phyloP scores from a whole-genome alignment of 306 rosid species.

The Astragalus membranaceus region DNA sequence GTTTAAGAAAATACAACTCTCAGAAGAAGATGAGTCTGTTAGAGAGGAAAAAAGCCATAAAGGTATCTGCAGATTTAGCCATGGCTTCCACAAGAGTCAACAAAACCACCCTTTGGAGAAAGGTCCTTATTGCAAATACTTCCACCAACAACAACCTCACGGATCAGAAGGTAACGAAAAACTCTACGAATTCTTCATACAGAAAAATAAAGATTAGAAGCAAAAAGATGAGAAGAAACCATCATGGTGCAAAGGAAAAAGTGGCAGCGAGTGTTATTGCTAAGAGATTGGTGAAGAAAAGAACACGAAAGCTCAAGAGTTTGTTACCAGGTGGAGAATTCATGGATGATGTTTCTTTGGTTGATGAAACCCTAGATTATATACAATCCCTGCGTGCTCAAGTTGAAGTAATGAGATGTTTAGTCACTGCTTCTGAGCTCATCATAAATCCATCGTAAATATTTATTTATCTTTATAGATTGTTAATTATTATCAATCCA shows the following conservation, averaged over 20 bases:
- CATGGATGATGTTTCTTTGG: slow-evolving; percentile 54
- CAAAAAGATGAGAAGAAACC: slow-evolving; percentile 38
- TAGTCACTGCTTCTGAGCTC: slow-evolving; percentile 38
- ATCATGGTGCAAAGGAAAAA: slow-evolving; percentile 5
- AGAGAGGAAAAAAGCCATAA: slow-evolving; percentile 70
- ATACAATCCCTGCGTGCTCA: slow-evolving; percentile 57
- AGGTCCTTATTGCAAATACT: slow-evolving; percentile 43
- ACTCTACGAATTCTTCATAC: background rate
- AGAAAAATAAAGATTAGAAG: slow-evolving; percentile 27
- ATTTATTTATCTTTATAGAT: background rate
- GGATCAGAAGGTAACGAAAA: background rate
- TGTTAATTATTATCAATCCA: background rate
- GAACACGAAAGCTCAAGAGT: slow-evolving; percentile 46
- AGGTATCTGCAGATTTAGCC: slow-evolving; percentile 70
- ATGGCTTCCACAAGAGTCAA: slow-evolving; percentile 64
- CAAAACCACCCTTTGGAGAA: slow-evolving; percentile 57
- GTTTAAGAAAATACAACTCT: slow-evolving; percentile 42
- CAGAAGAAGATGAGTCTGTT: slow-evolving; percentile 39
- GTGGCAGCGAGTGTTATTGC: slow-evolving; percentile 34
- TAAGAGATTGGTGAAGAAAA: slow-evolving; percentile 40
- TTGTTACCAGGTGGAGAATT: slow-evolving; percentile 74
- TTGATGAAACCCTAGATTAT: slow-evolving; percentile 89
- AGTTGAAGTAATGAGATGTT: slow-evolving; percentile 72
- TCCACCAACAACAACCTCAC: background rate
- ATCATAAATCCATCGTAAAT: slow-evolving; percentile 24